phyloP scores from a whole-genome alignment of 2,329 filamentous ascomycete genomes.

The Mycosphaerelloides madeirae region DNA sequence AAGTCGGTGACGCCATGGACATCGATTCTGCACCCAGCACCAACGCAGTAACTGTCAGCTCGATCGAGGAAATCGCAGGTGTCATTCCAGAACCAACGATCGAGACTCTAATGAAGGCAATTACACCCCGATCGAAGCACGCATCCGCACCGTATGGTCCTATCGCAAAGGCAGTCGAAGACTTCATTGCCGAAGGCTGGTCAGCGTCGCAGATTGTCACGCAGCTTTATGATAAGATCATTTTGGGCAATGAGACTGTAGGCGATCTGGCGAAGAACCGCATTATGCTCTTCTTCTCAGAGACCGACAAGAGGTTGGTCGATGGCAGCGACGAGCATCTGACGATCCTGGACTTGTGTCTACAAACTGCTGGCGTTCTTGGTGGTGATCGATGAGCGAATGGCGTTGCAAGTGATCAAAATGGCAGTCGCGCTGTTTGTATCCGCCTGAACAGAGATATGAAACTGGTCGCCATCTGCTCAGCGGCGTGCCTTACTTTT shows the following conservation, averaged over 20 bases:
- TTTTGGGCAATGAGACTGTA: constrained; percentile 74
- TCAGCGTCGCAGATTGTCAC: constrained; percentile 82
- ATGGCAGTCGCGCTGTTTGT: too few relatives aligned
- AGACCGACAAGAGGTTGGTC: constrained; percentile 87
- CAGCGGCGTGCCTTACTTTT: too few relatives aligned
- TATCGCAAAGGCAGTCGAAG: constrained; percentile 74
- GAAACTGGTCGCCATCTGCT: too few relatives aligned
- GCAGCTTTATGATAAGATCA: constrained; percentile 77
- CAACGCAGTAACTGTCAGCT: constrained; percentile 62
- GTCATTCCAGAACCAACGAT: constrained; percentile 79
- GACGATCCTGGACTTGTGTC: constrained; percentile 75
- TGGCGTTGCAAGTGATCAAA: too few relatives aligned
- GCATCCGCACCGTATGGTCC: constrained; percentile 59
- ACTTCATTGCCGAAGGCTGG: constrained; percentile 95
- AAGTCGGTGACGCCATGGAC: constrained; percentile 50
- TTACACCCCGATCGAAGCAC: constrained; percentile 60
- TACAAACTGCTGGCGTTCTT: constrained; percentile 56
- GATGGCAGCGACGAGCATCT: constrained; percentile 96
- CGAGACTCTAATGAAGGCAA: constrained; percentile 63
- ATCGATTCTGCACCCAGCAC: constrained; percentile 32
- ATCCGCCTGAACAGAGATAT: too few relatives aligned
- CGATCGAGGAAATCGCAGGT: constrained; percentile 91
- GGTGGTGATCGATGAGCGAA: constrained; percentile 10
- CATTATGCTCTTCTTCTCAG: constrained; percentile 84
- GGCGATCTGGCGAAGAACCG: constrained; percentile 83